phyloP scores from a whole-genome alignment of 257 asterid genomes.

The Solanum sejunctum region DNA sequence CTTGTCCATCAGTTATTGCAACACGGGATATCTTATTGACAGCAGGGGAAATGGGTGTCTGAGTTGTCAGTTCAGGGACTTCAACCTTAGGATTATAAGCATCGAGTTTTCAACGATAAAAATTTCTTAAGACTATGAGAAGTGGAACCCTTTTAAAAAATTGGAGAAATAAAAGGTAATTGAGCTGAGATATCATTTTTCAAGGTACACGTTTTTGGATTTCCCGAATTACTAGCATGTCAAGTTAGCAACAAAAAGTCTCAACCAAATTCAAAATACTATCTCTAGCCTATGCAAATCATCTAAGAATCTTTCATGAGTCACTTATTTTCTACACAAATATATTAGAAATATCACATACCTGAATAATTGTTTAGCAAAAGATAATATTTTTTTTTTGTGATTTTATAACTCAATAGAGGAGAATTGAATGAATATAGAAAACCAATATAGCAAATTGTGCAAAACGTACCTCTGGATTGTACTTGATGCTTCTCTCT shows the following conservation, averaged over 20 bases:
- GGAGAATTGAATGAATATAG: neutral
- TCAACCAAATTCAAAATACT: neutral
- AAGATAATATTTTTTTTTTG: neutral
- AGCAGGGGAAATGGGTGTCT: neutral
- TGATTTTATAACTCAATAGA: neutral
- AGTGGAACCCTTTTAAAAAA: neutral
- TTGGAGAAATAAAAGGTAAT: slow-evolving; percentile 6
- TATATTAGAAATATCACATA: neutral
- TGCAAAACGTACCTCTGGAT: neutral
- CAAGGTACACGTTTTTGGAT: slow-evolving; percentile 4
- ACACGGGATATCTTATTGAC: slow-evolving; percentile 9
- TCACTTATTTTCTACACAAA: neutral
- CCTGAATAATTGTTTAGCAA: neutral
- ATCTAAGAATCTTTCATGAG: neutral
- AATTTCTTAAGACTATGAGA: slow-evolving; percentile 10
- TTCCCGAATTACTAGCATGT: slow-evolving; percentile 23
- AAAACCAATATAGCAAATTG: neutral
- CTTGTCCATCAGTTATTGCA: slow-evolving; percentile 51
- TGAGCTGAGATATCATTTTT: slow-evolving; percentile 24
- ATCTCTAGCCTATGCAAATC: neutral
- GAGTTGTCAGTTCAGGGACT: slow-evolving; percentile 16
- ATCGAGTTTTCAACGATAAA: slow-evolving; percentile 7
- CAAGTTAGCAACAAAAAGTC: neutral
- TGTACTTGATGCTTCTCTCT: neutral
- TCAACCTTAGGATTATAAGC: slow-evolving; percentile 7